Conservation (phyloP, 2,329 filamentous ascomycete genomes). For the Grosmannia serpens region DNA sequence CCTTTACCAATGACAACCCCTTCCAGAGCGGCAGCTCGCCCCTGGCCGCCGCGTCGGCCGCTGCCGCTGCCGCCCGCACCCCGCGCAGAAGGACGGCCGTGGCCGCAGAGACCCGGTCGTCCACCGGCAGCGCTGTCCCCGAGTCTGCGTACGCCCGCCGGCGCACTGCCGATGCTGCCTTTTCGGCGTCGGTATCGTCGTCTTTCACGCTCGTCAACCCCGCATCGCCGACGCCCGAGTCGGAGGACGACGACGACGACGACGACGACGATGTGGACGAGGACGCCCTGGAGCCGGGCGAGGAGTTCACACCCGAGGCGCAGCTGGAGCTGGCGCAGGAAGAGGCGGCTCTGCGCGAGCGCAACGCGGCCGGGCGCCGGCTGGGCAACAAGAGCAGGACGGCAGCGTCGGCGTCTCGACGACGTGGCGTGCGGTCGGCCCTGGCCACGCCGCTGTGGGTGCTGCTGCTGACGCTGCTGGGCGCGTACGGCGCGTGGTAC, state of each 20-base stretch:
- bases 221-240: background rate
- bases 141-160: slow-evolving; percentile 24
- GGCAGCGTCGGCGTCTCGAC: slow-evolving; percentile 16
- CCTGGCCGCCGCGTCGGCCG: slow-evolving; percentile 21
- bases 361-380: slow-evolving; percentile 26
- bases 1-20: slow-evolving; percentile 79
- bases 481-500: slow-evolving; percentile 71
- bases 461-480: slow-evolving; percentile 57
- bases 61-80: background rate
- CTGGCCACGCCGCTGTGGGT: slow-evolving; percentile 58
- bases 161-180: slow-evolving; percentile 23
- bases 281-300: slow-evolving; percentile 52
- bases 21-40: slow-evolving; percentile 82
- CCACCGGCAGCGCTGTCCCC: background rate
- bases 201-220: background rate
- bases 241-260: background rate
- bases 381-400: background rate
- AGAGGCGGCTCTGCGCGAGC: slow-evolving; percentile 41
- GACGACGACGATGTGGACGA: background rate
- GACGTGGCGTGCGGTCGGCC: slow-evolving; percentile 26
- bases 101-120: background rate
- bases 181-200: background rate
- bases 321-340: slow-evolving; percentile 70
- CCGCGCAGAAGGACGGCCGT: slow-evolving; percentile 5
- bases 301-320: slow-evolving; percentile 91